These are phyloP conservation scores for Lentinula detonsa DNA, from an alignment of 768 basidiomycete species.

Conservation along the genomic window DNA sequence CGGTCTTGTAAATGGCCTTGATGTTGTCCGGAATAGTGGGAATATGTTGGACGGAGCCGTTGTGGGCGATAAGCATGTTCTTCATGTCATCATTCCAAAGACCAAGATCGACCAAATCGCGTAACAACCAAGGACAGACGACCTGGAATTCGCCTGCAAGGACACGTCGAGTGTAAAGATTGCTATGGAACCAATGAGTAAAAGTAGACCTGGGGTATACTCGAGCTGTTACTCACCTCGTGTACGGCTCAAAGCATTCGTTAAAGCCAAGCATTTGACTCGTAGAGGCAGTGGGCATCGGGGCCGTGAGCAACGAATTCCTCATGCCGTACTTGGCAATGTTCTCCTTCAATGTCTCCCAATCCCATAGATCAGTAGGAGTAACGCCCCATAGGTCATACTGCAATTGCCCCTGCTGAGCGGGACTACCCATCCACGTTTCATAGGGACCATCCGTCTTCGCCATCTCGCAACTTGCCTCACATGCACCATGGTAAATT, in stretches of 20 bases:
- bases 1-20: conserved; percentile 99
- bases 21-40: conserved; percentile 83
- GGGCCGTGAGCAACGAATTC: conserved; percentile 87
- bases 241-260: conserved; percentile 99
- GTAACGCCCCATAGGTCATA: conserved; percentile 95
- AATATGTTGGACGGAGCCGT: conserved; percentile 85
- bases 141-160: conserved; percentile 99
- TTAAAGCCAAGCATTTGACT: conserved; percentile 98
- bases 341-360: conserved; percentile 81
- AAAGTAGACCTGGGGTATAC: conserved; percentile 40
- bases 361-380: conserved; percentile 91
- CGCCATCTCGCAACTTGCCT: conserved; percentile 87
- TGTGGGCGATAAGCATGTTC: conserved; percentile 97
- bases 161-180: conserved; percentile 98
- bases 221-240: conserved; percentile 19
- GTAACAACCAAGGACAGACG: conserved; percentile 98
- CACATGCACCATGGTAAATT: conserved; percentile 92
- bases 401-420: conserved; percentile 80
- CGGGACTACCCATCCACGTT: conserved; percentile 89
- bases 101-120: conserved; percentile 91
- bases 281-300: conserved; percentile 99
- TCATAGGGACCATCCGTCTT: conserved; percentile 77
- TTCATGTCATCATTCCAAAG: conserved; percentile 99
- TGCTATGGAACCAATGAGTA: conserved; percentile 40
- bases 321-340: conserved; percentile 76